Percentiles rank a stretch among this genome's conserved stretches.
These are phyloP conservation scores for Phytophthora pinifolia DNA, from an alignment of 352 stramenopile genomes.

Conservation along the genomic window DNA sequence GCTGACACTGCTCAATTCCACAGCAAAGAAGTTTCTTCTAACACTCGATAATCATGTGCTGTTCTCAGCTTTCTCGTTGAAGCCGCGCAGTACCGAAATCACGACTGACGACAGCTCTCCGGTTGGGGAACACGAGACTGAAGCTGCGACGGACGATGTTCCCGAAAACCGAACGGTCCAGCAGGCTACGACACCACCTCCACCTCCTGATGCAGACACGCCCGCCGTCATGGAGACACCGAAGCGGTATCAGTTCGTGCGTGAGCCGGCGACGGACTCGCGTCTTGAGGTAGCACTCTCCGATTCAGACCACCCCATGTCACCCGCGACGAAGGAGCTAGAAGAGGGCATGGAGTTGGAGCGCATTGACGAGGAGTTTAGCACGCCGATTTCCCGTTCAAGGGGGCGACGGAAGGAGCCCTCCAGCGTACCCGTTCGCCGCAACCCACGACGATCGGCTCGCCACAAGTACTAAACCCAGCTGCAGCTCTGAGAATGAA, in stretches of 20 bases:
- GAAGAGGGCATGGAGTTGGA: slow-evolving; percentile 72
- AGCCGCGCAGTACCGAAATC: slow-evolving; percentile 31
- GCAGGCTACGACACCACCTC: slow-evolving; percentile 35
- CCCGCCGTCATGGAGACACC: slow-evolving; percentile 53
- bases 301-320: slow-evolving; percentile 35
- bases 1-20: not conserved
- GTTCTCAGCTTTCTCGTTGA: slow-evolving; percentile 46
- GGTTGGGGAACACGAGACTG: slow-evolving; percentile 27
- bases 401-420: slow-evolving; percentile 56
- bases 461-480: slow-evolving; percentile 64
- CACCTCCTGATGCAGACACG: slow-evolving; percentile 32
- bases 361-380: slow-evolving; percentile 83
- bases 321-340: slow-evolving; percentile 61
- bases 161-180: slow-evolving; percentile 34
- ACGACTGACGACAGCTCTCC: slow-evolving; percentile 15
- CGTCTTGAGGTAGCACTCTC: slow-evolving; percentile 38
- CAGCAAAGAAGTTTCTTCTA: slow-evolving; percentile 5
- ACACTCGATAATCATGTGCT: not conserved
- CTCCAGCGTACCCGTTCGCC: slow-evolving; percentile 58
- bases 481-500: slow-evolving; percentile 19
- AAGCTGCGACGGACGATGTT: slow-evolving; percentile 14
- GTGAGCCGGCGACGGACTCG: slow-evolving; percentile 62
- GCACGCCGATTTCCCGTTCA: slow-evolving; percentile 59
- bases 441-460: slow-evolving; percentile 70
- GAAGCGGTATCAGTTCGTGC: slow-evolving; percentile 79